Conservation (phyloP, 2,329 filamentous ascomycete species). For the Nannizzia gypsea region DNA sequence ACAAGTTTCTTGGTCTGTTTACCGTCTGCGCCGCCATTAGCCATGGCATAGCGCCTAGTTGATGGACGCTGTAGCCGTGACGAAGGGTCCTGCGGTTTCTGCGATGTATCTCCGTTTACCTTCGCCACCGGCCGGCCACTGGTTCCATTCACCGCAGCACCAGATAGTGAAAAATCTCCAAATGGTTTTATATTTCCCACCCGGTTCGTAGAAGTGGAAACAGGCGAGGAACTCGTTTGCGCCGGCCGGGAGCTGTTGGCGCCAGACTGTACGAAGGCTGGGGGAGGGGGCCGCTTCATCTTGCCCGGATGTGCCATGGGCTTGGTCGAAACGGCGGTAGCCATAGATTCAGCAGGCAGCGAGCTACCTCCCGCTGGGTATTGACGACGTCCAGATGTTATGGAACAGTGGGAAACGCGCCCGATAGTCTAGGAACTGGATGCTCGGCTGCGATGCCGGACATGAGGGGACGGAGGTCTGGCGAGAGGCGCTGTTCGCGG, state of each 20-base stretch:
- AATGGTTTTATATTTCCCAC: conserved; percentile 45
- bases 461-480: conserved; percentile 12
- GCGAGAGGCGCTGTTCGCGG: background rate
- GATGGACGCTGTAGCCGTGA: conserved; percentile 24
- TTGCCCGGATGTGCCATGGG: conserved; percentile 40
- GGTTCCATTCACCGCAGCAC: conserved; percentile 35
- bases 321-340: conserved; percentile 35
- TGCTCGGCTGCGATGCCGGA: conserved; percentile 6
- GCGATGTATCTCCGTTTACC: conserved; percentile 1
- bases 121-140: conserved; percentile 19
- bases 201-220: conserved; percentile 41
- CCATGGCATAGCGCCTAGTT: conserved; percentile 33
- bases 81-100: background rate
- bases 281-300: conserved; percentile 55
- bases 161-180: conserved; percentile 31
- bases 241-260: conserved; percentile 47
- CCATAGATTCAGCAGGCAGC: conserved; percentile 22
- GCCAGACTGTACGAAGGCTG: conserved; percentile 48
- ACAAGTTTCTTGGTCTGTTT: conserved; percentile 28
- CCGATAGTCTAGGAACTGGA: background rate
- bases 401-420: background rate
- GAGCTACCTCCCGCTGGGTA: background rate
- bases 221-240: conserved; percentile 49
- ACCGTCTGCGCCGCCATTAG: conserved; percentile 23
- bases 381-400: background rate